Percentiles rank a stretch among this genome's conserved stretches.
These are phyloP conservation scores for Suhomyces atakaporum DNA, from an alignment of 1,139 yeast genomes.

Conservation along the genomic window DNA sequence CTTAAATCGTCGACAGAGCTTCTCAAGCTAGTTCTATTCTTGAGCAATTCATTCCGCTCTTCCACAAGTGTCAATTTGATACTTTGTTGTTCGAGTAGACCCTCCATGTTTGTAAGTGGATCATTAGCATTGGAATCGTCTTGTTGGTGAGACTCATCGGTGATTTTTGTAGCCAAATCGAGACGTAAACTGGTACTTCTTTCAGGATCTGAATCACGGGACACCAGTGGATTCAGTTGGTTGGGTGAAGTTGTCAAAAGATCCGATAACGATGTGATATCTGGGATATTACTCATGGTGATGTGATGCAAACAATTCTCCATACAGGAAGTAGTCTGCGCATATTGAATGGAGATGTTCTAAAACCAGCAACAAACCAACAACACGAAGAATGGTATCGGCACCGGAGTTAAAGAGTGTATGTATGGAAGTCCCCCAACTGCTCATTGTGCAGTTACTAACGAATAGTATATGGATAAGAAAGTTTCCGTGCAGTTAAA, in stretches of 20 bases:
- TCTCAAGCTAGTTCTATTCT: conserved; percentile 21
- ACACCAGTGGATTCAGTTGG: conserved; percentile 12
- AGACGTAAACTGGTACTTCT: conserved; percentile 8
- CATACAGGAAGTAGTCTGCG: not conserved
- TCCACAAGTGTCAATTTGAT: conserved; percentile 22
- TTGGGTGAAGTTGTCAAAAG: conserved; percentile 26
- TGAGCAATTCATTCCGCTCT: conserved; percentile 25
- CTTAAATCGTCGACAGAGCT: conserved; percentile 25
- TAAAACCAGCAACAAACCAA: too few species aligned
- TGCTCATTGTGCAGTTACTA: conserved; percentile 21
- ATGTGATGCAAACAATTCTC: not conserved
- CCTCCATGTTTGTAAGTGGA: conserved; percentile 7
- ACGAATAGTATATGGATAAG: conserved; percentile 69
- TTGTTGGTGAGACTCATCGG: conserved; percentile 1
- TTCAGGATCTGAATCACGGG: conserved; percentile 1
- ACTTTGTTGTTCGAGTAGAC: conserved; percentile 20
- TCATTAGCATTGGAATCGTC: not conserved
- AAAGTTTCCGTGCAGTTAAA: conserved; percentile 68
- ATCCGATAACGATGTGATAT: conserved; percentile 31
- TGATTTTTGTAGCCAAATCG: conserved; percentile 11
- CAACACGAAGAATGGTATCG: conserved; percentile 47
- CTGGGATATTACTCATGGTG: conserved; percentile 29
- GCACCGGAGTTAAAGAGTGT: conserved; percentile 61
- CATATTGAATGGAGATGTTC: not conserved
- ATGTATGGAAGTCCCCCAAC: conserved; percentile 21